Percentiles rank a stretch among this genome's conserved stretches.
Evolutionary conservation across 108 stramenopile genomes (phyloP).

Genomic region (Cylindrotheca closterium): DNA sequence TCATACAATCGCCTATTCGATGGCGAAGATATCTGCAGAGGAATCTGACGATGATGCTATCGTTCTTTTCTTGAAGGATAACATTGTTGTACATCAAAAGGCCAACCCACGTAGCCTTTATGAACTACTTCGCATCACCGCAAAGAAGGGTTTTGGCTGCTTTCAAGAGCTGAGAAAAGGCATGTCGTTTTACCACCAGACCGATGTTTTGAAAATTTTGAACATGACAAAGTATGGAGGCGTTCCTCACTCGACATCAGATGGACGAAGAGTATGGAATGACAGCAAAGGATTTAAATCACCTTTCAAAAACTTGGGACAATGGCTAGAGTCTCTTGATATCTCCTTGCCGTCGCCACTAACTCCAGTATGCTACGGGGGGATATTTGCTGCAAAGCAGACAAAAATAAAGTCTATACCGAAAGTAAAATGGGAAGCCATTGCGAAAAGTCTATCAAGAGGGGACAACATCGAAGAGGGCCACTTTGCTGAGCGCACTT

Average conservation of each 20-base stretch:
- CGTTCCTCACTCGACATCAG: no score
- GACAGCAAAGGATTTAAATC: slow-evolving; percentile 23
- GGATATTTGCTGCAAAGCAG: background rate
- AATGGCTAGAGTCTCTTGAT: slow-evolving; percentile 25
- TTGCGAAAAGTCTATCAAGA: slow-evolving; percentile 8
- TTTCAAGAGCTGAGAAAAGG: background rate
- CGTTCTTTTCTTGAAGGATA: slow-evolving; percentile 2
- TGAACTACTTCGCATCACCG: background rate
- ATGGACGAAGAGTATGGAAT: slow-evolving; percentile 4
- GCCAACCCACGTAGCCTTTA: background rate
- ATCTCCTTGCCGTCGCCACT: slow-evolving; percentile 7
- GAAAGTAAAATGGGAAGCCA: background rate
- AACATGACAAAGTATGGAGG: background rate
- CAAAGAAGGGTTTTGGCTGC: background rate
- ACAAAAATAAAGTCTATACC: background rate
- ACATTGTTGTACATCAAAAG: background rate
- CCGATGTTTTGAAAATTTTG: background rate
- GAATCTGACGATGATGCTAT: background rate
- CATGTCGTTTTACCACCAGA: background rate
- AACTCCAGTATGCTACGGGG: slow-evolving; percentile 34
- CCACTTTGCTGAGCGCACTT: slow-evolving; percentile 44
- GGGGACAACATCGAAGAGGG: slow-evolving; percentile 53
- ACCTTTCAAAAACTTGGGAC: slow-evolving; percentile 22
- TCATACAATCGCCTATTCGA: no score
- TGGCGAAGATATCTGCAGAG: no score